Percentiles rank a stretch among this genome's conserved stretches.
phyloP scores from a whole-genome alignment of 495 filamentous ascomycete species.

The Durotheca rogersii region DNA sequence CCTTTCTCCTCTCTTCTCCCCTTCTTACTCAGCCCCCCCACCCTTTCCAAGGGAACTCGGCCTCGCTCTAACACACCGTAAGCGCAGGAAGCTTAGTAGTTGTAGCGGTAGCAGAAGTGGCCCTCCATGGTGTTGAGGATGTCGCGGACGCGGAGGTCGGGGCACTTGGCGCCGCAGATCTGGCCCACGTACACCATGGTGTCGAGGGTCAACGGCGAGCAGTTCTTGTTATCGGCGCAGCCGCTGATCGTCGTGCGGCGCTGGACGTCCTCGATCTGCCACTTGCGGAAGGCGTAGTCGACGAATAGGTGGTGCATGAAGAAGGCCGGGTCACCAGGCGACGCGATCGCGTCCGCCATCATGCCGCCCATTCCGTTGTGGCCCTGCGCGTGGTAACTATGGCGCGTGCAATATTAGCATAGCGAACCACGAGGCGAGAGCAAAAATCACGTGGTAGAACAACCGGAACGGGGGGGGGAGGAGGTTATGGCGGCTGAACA shows the following conservation, averaged over 20 bases:
- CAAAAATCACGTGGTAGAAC: not conserved
- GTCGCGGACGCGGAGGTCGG: conserved; percentile 35
- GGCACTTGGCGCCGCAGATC: conserved; percentile 44
- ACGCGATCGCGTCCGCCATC: conserved; percentile 54
- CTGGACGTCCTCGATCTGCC: conserved; percentile 48
- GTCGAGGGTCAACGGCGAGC: conserved; percentile 37
- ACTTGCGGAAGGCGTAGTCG: conserved; percentile 65
- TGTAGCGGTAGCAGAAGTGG: conserved; percentile 36
- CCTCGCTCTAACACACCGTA: not conserved
- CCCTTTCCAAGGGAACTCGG: not conserved
- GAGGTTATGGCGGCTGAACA: not conserved
- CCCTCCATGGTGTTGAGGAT: conserved; percentile 36
- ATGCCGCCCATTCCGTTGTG: conserved; percentile 49
- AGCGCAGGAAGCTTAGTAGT: conserved; percentile 25
- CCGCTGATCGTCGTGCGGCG: conserved; percentile 34
- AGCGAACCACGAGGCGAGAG: too few relatives aligned
- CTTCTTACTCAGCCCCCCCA: not conserved
- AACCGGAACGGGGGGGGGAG: not conserved
- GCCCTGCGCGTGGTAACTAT: conserved; percentile 35
- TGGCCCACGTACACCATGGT: conserved; percentile 40
- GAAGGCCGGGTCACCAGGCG: conserved; percentile 62
- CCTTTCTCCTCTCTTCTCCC: too few relatives aligned
- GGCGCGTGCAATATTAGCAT: too few relatives aligned
- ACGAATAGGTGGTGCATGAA: conserved; percentile 66
- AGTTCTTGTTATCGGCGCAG: conserved; percentile 32